A percentile compares a stretch with the other conserved stretches of the same genome.
Evolutionary conservation across 2,329 filamentous ascomycete species (phyloP).

Genomic region (Cryphonectria nitschkei): DNA sequence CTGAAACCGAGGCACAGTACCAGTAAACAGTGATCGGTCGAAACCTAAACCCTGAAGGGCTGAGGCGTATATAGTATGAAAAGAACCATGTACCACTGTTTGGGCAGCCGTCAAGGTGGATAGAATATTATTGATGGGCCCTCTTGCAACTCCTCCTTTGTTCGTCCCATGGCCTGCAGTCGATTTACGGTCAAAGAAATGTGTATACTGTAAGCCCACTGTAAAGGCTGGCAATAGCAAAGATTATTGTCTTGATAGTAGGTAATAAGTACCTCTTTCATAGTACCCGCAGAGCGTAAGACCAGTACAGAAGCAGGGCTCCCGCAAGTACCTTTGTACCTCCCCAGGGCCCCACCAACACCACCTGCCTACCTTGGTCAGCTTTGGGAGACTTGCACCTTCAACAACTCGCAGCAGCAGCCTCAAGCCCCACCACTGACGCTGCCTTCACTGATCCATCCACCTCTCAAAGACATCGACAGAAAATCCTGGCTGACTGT

Average conservation of each 20-base stretch:
- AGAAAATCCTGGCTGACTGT: neutral
- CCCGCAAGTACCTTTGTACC: neutral
- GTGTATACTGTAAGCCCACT: neutral
- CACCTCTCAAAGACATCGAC: neutral
- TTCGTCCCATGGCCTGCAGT: neutral
- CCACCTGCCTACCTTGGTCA: neutral
- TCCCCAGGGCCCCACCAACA: neutral
- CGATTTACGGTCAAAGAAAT: neutral
- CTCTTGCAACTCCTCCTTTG: neutral
- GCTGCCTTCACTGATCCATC: neutral
- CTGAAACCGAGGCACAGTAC: neutral
- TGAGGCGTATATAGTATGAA: neutral
- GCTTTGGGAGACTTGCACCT: neutral
- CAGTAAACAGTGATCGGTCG: neutral
- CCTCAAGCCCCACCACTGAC: slow-evolving; percentile 5
- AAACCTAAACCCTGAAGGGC: neutral
- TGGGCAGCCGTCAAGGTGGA: neutral
- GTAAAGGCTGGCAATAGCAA: neutral
- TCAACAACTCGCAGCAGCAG: neutral
- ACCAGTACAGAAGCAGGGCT: neutral
- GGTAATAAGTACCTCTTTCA: neutral
- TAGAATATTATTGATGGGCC: neutral
- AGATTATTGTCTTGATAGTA: too few relatives aligned
- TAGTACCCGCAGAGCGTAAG: neutral
- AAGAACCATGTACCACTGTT: neutral